Evolutionary conservation across 495 filamentous ascomycete genomes (phyloP).

Genomic region (Trichoderma parareesei): DNA sequence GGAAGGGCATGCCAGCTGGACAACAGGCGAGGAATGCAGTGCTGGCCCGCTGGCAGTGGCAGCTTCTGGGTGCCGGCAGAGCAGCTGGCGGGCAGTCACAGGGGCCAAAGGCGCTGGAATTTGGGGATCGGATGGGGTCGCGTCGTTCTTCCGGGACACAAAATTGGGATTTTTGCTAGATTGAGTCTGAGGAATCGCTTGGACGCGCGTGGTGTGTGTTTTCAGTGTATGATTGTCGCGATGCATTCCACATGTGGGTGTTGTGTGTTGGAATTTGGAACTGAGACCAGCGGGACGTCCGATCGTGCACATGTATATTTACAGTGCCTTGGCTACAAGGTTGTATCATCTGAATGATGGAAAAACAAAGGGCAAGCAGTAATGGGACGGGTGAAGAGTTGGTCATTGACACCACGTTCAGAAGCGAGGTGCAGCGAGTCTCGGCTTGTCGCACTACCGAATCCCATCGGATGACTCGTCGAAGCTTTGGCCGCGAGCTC

Average conservation of each 20-base stretch:
- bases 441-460: too few species aligned
- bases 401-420: too few species aligned
- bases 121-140: not conserved
- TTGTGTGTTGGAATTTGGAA: not conserved
- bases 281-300: not conserved
- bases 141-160: not conserved
- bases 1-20: not conserved
- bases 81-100: not conserved
- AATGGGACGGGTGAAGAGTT: too few species aligned
- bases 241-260: not conserved
- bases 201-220: not conserved
- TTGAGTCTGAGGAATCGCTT: not conserved
- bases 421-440: too few species aligned
- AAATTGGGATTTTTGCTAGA: not conserved
- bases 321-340: too few species aligned
- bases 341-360: too few species aligned
- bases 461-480: too few species aligned
- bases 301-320: not conserved
- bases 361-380: too few species aligned
- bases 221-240: not conserved
- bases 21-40: slow-evolving; percentile 1
- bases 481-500: too few species aligned
- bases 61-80: not conserved
- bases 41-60: not conserved
- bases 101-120: not conserved